phyloP scores from a whole-genome alignment of 2,329 filamentous ascomycete species.

The Trichophyton verrucosum region DNA sequence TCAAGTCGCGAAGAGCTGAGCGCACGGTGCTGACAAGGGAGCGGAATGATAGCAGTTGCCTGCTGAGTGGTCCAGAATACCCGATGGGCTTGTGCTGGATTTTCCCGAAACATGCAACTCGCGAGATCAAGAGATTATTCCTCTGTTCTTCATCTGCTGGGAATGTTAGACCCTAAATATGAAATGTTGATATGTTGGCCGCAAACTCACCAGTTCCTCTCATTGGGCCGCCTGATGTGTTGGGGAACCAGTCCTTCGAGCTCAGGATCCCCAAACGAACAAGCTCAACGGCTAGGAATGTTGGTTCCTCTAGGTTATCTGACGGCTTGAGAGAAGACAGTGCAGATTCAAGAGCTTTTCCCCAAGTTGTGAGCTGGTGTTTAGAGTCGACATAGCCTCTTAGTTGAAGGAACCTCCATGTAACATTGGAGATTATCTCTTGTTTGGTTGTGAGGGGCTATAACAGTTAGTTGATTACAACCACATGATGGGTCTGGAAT shows the following conservation, averaged over 20 bases:
- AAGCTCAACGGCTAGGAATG: conserved; percentile 75
- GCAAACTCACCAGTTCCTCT: conserved; percentile 39
- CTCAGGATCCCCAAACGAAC: conserved; percentile 68
- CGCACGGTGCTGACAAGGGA: conserved; percentile 71
- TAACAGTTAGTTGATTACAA: conserved; percentile 9
- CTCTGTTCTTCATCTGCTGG: conserved; percentile 57
- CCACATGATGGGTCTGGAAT: not conserved
- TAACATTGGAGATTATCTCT: conserved; percentile 60
- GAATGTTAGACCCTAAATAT: conserved; percentile 3
- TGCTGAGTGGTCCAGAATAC: conserved; percentile 87
- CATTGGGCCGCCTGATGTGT: conserved; percentile 46
- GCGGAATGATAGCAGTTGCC: conserved; percentile 76
- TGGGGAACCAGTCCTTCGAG: conserved; percentile 50
- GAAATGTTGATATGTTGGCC: not conserved
- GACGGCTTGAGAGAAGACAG: conserved; percentile 49
- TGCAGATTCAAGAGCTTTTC: conserved; percentile 61
- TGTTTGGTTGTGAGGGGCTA: conserved; percentile 49
- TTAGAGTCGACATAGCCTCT: conserved; percentile 68
- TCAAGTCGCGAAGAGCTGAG: conserved; percentile 63
- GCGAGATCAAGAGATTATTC: conserved; percentile 69
- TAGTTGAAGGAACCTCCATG: conserved; percentile 83
- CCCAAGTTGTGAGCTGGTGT: conserved; percentile 75
- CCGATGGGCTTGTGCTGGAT: conserved; percentile 74
- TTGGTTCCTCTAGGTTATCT: conserved; percentile 58
- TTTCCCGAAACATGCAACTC: conserved; percentile 70